Conservation (phyloP, 2,329 filamentous ascomycete genomes). For the Aureobasidium sp. region DNA sequence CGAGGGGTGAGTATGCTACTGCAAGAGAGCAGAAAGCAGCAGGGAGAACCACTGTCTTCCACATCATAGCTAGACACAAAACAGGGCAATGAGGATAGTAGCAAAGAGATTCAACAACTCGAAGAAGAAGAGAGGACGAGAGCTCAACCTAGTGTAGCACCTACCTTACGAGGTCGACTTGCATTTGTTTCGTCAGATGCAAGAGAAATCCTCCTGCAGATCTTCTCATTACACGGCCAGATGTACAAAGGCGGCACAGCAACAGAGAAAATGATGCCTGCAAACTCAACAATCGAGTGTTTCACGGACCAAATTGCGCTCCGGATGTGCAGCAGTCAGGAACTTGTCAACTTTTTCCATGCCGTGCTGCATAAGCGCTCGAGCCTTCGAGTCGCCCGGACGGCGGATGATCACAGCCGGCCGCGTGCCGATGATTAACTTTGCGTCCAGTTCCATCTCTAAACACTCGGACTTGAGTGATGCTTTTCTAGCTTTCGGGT, state of each 20-base stretch:
- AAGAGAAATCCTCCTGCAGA: constrained; percentile 1
- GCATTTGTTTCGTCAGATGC: constrained; percentile 1
- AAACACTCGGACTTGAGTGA: background rate
- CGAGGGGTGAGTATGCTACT: background rate
- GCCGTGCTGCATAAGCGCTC: constrained; percentile 6
- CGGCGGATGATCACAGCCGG: background rate
- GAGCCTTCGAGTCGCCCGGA: background rate
- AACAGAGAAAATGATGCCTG: background rate
- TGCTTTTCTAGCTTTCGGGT: background rate
- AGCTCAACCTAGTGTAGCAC: background rate
- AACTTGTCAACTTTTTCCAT: constrained; percentile 6
- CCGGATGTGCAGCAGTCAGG: constrained; percentile 5
- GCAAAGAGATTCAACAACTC: background rate
- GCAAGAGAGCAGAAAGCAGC: background rate
- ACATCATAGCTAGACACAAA: background rate
- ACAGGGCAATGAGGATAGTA: background rate
- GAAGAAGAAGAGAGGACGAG: background rate
- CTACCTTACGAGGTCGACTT: background rate
- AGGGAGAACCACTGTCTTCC: background rate
- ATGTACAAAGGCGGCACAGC: constrained; percentile 1
- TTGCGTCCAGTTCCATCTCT: background rate
- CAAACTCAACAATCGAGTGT: background rate
- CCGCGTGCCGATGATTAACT: background rate
- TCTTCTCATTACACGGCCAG: constrained; percentile 1
- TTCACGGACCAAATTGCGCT: constrained; percentile 4